A percentile compares a stretch with the other conserved stretches of the same genome.
These are phyloP conservation scores for Deuterostichococcus epilithicus DNA, from an alignment of 139 green algal genomes.

Conservation along the genomic window DNA sequence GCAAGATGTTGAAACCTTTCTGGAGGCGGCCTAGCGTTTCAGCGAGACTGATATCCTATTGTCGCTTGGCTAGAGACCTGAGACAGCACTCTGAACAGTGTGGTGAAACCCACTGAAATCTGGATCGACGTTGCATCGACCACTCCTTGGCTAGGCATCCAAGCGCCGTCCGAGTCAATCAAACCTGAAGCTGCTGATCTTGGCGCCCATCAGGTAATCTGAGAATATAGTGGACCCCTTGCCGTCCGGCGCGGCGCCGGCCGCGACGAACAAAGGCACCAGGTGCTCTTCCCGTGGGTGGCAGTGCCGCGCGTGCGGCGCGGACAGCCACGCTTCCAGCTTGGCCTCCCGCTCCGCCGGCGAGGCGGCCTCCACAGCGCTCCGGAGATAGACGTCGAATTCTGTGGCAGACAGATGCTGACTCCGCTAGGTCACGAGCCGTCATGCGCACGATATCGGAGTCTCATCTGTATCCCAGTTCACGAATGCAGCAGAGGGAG, in stretches of 20 bases:
- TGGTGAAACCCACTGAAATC: too few species aligned
- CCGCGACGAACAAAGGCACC: constrained; percentile 52
- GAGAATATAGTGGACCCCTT: constrained; percentile 10
- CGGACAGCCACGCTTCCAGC: constrained; percentile 37
- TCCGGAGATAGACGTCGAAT: constrained; percentile 49
- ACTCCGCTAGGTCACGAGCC: too few species aligned
- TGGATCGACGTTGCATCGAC: too few species aligned
- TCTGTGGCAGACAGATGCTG: neutral
- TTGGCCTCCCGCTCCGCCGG: constrained; percentile 2
- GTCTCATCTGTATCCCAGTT: neutral
- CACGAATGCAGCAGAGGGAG: neutral
- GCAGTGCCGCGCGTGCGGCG: constrained; percentile 21
- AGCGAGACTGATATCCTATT: too few species aligned
- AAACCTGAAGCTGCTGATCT: constrained; percentile 1
- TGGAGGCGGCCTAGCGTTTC: too few species aligned
- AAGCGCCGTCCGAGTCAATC: neutral
- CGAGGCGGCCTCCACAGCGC: constrained; percentile 7
- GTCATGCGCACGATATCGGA: neutral
- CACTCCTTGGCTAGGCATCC: too few species aligned
- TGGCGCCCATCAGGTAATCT: constrained; percentile 20
- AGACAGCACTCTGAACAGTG: too few species aligned
- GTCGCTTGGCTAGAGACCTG: too few species aligned
- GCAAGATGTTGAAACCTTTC: constrained; percentile 42
- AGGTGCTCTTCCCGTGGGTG: constrained; percentile 70
- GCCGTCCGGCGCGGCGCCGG: constrained; percentile 32